Conservation (phyloP, 1,284 basidiomycete genomes). For the Marasmius oreades region DNA sequence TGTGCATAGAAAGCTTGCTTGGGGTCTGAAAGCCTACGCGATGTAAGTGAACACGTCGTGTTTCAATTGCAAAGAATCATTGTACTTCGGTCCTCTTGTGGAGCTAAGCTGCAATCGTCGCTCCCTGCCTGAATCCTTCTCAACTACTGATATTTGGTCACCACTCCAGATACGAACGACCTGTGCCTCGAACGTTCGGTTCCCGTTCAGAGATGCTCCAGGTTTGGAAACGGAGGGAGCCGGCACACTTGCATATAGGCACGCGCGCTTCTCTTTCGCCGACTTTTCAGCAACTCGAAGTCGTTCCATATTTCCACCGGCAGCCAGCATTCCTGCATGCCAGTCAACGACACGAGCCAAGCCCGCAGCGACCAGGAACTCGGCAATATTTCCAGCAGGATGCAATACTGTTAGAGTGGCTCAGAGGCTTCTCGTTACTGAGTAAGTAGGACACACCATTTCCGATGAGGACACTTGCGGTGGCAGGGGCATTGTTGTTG, state of each 20-base stretch:
- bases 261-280: conserved; percentile 81
- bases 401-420: conserved; percentile 60
- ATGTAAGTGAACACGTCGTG: background rate
- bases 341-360: conserved; percentile 94
- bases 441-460: conserved; percentile 43
- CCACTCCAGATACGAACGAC: conserved; percentile 90
- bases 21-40: conserved; percentile 71
- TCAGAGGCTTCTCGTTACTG: background rate
- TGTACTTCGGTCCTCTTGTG: conserved; percentile 80
- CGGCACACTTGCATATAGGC: conserved; percentile 69
- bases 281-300: conserved; percentile 81
- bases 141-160: conserved; percentile 84
- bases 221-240: conserved; percentile 37
- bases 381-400: conserved; percentile 92
- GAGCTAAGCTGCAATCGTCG: conserved; percentile 87
- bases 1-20: conserved; percentile 88
- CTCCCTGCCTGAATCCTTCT: conserved; percentile 75
- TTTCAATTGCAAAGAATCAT: conserved; percentile 10
- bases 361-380: conserved; percentile 81
- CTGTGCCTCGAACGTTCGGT: conserved; percentile 73
- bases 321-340: conserved; percentile 94
- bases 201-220: conserved; percentile 41
- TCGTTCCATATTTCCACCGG: conserved; percentile 78
- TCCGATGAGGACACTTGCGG: conserved; percentile 88
- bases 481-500: conserved; percentile 52